phyloP scores from a whole-genome alignment of 768 basidiomycete genomes.

The Termitomyces heimii region DNA sequence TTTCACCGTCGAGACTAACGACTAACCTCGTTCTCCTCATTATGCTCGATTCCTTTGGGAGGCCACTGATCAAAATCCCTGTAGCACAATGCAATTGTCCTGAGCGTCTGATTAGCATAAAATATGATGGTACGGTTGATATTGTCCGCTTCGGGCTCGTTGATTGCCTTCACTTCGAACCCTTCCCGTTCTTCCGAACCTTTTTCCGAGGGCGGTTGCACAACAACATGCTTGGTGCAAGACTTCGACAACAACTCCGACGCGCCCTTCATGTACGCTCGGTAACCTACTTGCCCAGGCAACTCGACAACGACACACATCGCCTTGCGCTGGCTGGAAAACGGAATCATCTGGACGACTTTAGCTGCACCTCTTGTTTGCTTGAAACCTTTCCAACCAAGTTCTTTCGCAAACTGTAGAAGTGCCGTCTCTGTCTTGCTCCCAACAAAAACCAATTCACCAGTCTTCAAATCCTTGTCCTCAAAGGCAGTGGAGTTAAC shows the following conservation, averaged over 20 bases:
- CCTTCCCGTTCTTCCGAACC: conserved; percentile 12
- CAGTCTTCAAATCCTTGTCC: conserved; percentile 59
- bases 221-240: conserved; percentile 70
- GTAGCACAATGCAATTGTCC: conserved; percentile 94
- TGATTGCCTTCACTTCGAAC: conserved; percentile 60
- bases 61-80: conserved; percentile 87
- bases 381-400: conserved; percentile 71
- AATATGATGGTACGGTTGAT: conserved; percentile 93
- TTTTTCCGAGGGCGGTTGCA: conserved; percentile 30
- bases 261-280: conserved; percentile 84
- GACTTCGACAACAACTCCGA: conserved; percentile 85
- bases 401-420: conserved; percentile 76
- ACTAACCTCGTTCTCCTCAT: conserved; percentile 50
- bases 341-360: conserved; percentile 86
- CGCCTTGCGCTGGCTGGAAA: conserved; percentile 88
- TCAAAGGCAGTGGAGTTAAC: conserved; percentile 96
- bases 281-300: conserved; percentile 39
- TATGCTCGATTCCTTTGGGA: conserved; percentile 38
- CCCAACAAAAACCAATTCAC: conserved; percentile 66
- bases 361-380: conserved; percentile 52
- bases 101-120: conserved; percentile 93
- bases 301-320: conserved; percentile 86
- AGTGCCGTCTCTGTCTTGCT: conserved; percentile 93
- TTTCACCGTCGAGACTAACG: background rate
- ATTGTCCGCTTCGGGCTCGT: conserved; percentile 67